Base-by-base conservation (phyloP, 441 rosid genomes). In the Gossypium lobatum region DNA sequence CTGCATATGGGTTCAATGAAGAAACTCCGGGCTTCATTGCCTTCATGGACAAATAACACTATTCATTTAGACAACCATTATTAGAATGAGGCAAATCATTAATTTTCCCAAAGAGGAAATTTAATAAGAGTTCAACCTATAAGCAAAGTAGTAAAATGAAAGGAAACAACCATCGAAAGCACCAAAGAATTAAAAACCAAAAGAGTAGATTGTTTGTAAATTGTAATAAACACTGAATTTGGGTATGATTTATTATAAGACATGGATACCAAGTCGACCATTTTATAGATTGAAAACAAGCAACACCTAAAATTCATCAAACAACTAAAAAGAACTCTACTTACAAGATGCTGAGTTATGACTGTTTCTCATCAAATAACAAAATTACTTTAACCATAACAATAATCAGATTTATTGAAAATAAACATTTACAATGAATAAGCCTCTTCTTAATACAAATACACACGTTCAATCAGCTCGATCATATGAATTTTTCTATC, bases 1-100 rank as follows among this genome's bases (percentile, higher is more conserved):
- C 86, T 26, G 98, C 98, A 79, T 91, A 82, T 0, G 98, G 98
- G 76, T 94, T 94, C 89, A 94, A 80, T 14, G 84, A 80, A 79
- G 95, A 90, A 46, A 75, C 74, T 78, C 88, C 88, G 0, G 87
- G 80, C 85, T 85, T 92, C 98, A 93, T 91, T 62, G 76, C 75
- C 78, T 76, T 58, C 25, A 23, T 14, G 16, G 37, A 75, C 53
- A 17, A 21, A 14, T 55, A 16, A 31, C 21, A 42, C 76, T 71
- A 42, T 14, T 8, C 2, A 48, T 17, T 31, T 2, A 2, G 42
- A 5, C 25, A 39, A 57, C 3, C 25, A 9, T 20, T 11, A 59
- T 31, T 57, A 76, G 74, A 14, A 20, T 50, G 69, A 50, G 4
- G 65, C 20, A 71, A 50, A 55, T 42, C 46, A 13, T 67, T 1